Percentiles rank a stretch among this genome's conserved stretches.
Evolutionary conservation across 140 eudicot genomes (phyloP).

Genomic region (Oenanthe javanica): DNA sequence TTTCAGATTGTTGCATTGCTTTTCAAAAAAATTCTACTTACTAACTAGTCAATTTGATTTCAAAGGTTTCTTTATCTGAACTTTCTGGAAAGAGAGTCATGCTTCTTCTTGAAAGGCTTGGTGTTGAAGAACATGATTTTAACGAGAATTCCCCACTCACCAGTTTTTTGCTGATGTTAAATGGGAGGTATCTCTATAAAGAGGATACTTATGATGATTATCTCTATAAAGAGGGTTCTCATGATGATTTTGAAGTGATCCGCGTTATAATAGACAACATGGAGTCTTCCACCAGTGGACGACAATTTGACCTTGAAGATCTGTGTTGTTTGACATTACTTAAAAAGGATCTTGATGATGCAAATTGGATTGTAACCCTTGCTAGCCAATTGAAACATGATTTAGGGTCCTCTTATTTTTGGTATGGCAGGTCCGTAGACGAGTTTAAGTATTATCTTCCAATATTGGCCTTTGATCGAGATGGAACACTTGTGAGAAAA

Average conservation of each 20-base stretch:
- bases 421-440: not conserved
- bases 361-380: not conserved
- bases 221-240: too few species aligned
- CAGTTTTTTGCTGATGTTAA: not conserved
- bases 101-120: not conserved
- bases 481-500: not conserved
- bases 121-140: not conserved
- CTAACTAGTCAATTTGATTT: too few species aligned
- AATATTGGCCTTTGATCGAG: not conserved
- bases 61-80: too few species aligned
- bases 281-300: not conserved
- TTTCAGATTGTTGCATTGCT: too few species aligned
- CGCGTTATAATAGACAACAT: not conserved
- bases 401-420: not conserved
- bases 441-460: not conserved
- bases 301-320: not conserved
- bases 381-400: not conserved
- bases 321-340: not conserved
- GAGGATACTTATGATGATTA: not conserved
- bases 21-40: too few species aligned
- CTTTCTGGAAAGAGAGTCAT: not conserved
- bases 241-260: not conserved
- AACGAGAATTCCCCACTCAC: not conserved
- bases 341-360: not conserved
- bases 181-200: not conserved